Evolutionary conservation across 345 rosid species (phyloP).

Genomic region (Zanthoxylum bungeanum): DNA sequence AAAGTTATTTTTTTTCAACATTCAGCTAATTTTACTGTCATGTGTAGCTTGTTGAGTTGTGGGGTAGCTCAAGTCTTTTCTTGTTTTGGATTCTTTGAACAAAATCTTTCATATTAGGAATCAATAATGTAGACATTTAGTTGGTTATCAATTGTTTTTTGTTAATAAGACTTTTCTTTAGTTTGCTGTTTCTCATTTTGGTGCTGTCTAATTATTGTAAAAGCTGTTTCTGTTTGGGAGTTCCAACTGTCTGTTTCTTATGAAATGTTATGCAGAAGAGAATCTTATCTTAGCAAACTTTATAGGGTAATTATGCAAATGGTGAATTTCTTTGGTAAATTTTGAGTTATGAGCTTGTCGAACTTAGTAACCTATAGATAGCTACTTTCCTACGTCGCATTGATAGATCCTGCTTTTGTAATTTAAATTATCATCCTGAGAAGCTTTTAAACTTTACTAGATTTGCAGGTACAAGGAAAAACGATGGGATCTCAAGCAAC

Average conservation of each 20-base stretch:
- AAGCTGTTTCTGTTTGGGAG: not conserved
- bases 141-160: constrained; percentile 7
- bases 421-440: constrained; percentile 27
- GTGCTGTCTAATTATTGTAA: constrained; percentile 3
- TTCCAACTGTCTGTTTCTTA: not conserved
- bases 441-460: constrained; percentile 37
- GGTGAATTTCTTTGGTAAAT: not conserved
- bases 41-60: not conserved
- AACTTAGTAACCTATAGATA: not conserved
- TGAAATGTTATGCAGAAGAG: not conserved
- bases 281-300: not conserved
- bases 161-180: not conserved
- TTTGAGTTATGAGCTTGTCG: not conserved
- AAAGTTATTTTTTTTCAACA: not conserved
- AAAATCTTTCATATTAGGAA: not conserved
- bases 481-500: constrained; percentile 67
- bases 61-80: not conserved
- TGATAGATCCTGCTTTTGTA: not conserved
- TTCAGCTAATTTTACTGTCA: not conserved
- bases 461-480: constrained; percentile 70
- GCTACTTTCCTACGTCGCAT: not conserved
- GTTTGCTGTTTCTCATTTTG: constrained; percentile 1
- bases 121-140: constrained; percentile 1
- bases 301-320: not conserved
- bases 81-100: not conserved